Conservation (phyloP, 1,284 basidiomycete genomes). For the Peniophora sp. region DNA sequence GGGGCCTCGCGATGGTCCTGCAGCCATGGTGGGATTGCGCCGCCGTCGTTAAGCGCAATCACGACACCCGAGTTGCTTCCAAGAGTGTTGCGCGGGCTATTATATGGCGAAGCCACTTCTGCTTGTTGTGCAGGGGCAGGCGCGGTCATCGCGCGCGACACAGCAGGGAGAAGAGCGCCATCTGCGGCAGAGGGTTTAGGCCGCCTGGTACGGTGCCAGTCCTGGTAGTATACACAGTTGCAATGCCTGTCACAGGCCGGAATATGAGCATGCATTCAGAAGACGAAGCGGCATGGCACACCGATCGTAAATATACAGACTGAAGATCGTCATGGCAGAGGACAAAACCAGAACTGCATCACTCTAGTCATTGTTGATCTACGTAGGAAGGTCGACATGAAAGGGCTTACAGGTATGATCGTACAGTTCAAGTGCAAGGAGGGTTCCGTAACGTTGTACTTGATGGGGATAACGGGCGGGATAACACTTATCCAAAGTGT, state of each 20-base stretch:
- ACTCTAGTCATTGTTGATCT: no score
- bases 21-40: neutral
- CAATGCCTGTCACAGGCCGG: slow-evolving; percentile 58
- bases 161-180: slow-evolving; percentile 67
- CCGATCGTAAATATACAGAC: slow-evolving; percentile 89
- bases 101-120: slow-evolving; percentile 29
- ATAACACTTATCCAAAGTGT: no score
- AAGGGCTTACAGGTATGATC: no score
- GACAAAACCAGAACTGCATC: neutral
- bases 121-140: slow-evolving; percentile 20
- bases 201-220: slow-evolving; percentile 80
- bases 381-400: no score
- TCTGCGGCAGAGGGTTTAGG: slow-evolving; percentile 66
- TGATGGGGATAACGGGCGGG: no score
- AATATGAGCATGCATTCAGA: neutral
- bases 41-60: slow-evolving; percentile 53
- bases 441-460: no score
- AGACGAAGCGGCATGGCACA: slow-evolving; percentile 12
- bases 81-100: slow-evolving; percentile 57
- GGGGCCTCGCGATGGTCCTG: slow-evolving; percentile 18
- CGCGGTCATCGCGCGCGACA: slow-evolving; percentile 54
- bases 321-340: slow-evolving; percentile 71
- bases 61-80: slow-evolving; percentile 56
- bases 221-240: slow-evolving; percentile 87
- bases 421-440: no score